Evolutionary conservation across 2,329 filamentous ascomycete genomes (phyloP), one percentile per base, ranked within the genome.

Genomic region (Rutstroemia sp.): DNA sequence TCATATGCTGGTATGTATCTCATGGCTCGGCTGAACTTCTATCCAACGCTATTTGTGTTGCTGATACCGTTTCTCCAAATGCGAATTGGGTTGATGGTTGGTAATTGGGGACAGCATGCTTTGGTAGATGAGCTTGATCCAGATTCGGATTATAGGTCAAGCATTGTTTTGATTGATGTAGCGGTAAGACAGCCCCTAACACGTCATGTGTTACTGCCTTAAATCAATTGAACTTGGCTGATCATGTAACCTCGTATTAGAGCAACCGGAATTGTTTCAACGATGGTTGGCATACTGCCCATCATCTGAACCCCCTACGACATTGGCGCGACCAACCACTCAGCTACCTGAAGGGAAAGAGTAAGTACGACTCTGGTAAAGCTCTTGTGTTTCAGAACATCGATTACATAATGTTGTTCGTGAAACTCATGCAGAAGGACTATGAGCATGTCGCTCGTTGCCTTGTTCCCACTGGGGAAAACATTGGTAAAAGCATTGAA

Each of bases 91-190:
- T 70, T 92, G 61, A 92, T 92, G 88, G 77, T 88, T 7, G 88
- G 88, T 1, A 92, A 92, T 67, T 92, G 87, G 87, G 88, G 87
- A 3, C 88, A 92, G 68, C 88, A 92, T 68, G 88, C 88, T 1
- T 85, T 92, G 61, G 87, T 92, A 6, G 88, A 92, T 64, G 80
- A 85, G 19, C 74, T 82, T 12, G 84, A 90, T 62, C 88, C 88
- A 0, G 81, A 88, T 65, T 91, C 87, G 0, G 88, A 92, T 67
- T 92, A 85, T 65, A 78, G 87, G 38, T 90, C 86, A 0, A 91
- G 87, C 69, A 88, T 92, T 62, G 92, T 88, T 0, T 69, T 92
- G 23, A 84, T 92, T 54, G 88, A 92, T 65, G 87, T 92, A 6
- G 77, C 85, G 6, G 87, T 90, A 77, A 73, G 84, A 9, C 18